These are phyloP conservation scores for Phytophthora agathidicida DNA, from an alignment of 352 stramenopile genomes.

Conservation along the genomic window DNA sequence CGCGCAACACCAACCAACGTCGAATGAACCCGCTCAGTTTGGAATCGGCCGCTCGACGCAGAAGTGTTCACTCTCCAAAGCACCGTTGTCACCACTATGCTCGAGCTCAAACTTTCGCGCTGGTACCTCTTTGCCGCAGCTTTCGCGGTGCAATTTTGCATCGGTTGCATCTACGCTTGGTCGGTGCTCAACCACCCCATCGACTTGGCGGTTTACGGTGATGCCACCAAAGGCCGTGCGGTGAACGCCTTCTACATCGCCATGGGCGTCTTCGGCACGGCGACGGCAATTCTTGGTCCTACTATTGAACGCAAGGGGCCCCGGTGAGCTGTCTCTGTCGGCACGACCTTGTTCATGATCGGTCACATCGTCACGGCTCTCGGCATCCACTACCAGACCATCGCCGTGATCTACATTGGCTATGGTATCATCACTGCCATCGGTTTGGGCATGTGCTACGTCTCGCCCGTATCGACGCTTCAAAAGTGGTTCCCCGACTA, in stretches of 20 bases:
- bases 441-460: constrained; percentile 72
- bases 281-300: constrained; percentile 57
- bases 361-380: constrained; percentile 64
- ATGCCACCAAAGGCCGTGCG: constrained; percentile 50
- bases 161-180: constrained; percentile 76
- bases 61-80: constrained; percentile 2
- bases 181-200: constrained; percentile 75
- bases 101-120: constrained; percentile 51
- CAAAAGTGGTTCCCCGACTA: constrained; percentile 85
- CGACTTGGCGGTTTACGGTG: constrained; percentile 54
- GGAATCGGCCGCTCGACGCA: constrained; percentile 2
- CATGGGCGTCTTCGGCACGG: constrained; percentile 59
- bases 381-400: constrained; percentile 55
- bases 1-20: not conserved
- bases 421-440: constrained; percentile 73
- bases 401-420: constrained; percentile 64
- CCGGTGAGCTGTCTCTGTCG: constrained; percentile 45
- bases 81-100: constrained; percentile 3
- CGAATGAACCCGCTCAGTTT: constrained; percentile 15
- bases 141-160: constrained; percentile 74
- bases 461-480: constrained; percentile 63
- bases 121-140: constrained; percentile 73
- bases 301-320: constrained; percentile 70
- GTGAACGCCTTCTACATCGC: constrained; percentile 79
- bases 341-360: constrained; percentile 51